These are phyloP conservation scores for Quercus phellos DNA, from an alignment of 331 rosid genomes.

Conservation along the genomic window DNA sequence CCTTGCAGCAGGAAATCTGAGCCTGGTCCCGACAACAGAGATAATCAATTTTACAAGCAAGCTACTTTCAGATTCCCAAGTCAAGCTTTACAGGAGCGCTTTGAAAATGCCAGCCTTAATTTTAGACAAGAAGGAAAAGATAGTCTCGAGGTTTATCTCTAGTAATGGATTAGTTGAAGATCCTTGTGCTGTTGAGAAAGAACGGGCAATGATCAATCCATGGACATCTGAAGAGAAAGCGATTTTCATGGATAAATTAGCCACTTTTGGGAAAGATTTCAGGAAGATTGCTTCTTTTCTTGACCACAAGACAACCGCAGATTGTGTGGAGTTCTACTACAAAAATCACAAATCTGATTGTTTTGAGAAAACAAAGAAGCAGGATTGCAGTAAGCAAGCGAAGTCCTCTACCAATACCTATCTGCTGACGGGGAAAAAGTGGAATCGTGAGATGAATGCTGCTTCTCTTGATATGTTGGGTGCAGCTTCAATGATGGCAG, in stretches of 20 bases:
- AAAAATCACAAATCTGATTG: slow-evolving; percentile 80
- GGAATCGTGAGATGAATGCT: slow-evolving; percentile 67
- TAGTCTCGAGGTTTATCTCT: slow-evolving; percentile 54
- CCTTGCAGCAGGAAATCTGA: slow-evolving; percentile 53
- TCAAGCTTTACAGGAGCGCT: slow-evolving; percentile 40
- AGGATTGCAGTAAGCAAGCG: slow-evolving; percentile 48
- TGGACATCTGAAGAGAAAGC: slow-evolving; percentile 74
- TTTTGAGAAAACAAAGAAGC: slow-evolving; percentile 57
- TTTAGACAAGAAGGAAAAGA: slow-evolving; percentile 72
- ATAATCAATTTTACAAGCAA: slow-evolving; percentile 48
- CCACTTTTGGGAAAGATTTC: slow-evolving; percentile 72
- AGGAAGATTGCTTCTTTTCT: slow-evolving; percentile 73
- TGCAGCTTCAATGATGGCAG: slow-evolving; percentile 73
- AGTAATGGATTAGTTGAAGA: slow-evolving; percentile 85
- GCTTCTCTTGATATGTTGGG: slow-evolving; percentile 84
- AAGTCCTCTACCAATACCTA: slow-evolving; percentile 50
- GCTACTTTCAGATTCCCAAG: slow-evolving; percentile 64
- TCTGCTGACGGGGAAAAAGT: slow-evolving; percentile 56
- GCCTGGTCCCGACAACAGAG: slow-evolving; percentile 58
- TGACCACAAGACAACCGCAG: slow-evolving; percentile 89
- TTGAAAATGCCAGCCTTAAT: slow-evolving; percentile 92
- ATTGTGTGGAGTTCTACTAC: slow-evolving; percentile 93
- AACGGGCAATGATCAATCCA: slow-evolving; percentile 71
- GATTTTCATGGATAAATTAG: slow-evolving; percentile 64
- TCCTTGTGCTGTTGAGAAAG: slow-evolving; percentile 82